These are phyloP conservation scores for Paraleonurus japonicus DNA, from an alignment of 257 asterid genomes.

Conservation along the genomic window DNA sequence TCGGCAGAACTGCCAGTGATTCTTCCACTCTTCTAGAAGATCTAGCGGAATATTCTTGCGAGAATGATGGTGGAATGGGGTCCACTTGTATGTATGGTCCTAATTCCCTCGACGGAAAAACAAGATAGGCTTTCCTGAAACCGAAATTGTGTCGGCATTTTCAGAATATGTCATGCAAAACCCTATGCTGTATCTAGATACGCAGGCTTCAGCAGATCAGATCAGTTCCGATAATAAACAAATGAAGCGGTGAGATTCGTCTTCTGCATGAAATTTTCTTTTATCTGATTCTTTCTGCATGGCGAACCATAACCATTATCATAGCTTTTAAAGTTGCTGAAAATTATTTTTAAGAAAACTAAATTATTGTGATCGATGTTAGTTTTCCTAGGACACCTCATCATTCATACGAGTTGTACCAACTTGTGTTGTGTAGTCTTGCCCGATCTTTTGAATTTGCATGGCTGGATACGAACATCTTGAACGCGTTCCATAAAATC, in stretches of 20 bases:
- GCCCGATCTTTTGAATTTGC: background rate
- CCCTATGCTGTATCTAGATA: slow-evolving; percentile 43
- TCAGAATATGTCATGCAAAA: slow-evolving; percentile 52
- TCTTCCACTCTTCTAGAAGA: slow-evolving; percentile 42
- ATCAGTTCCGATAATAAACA: slow-evolving; percentile 36
- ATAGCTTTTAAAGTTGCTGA: background rate
- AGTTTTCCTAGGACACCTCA: background rate
- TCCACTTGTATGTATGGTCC: slow-evolving; percentile 70
- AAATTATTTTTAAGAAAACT: background rate
- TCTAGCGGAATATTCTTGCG: slow-evolving; percentile 40
- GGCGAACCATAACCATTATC: background rate
- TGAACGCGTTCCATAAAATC: background rate
- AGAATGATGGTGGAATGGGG: slow-evolving; percentile 43
- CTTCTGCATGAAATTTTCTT: slow-evolving; percentile 14
- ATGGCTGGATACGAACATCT: background rate
- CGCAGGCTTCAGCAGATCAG: slow-evolving; percentile 38
- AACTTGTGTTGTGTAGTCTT: background rate
- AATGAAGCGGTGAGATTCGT: slow-evolving; percentile 53
- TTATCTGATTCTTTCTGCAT: slow-evolving; percentile 16
- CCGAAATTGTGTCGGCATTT: slow-evolving; percentile 61
- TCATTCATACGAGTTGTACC: background rate
- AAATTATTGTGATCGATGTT: background rate
- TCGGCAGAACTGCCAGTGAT: slow-evolving; percentile 62
- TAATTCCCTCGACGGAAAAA: slow-evolving; percentile 74
- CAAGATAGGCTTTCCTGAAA: slow-evolving; percentile 47